phyloP scores from a whole-genome alignment of 2,329 filamentous ascomycete species.

The Helotiales sp. region DNA sequence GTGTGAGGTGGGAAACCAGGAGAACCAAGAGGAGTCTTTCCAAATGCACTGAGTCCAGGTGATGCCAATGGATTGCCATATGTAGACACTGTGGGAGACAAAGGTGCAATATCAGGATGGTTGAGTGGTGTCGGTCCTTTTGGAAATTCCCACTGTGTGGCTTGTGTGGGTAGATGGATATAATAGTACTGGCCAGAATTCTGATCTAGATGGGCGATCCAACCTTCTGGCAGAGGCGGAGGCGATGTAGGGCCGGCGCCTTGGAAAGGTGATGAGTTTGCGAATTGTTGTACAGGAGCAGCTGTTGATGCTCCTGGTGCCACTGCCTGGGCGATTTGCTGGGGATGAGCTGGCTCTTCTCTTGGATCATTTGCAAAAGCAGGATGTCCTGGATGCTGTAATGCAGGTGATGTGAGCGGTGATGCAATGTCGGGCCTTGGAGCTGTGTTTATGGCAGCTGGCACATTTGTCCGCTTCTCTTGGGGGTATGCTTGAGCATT shows the following conservation, averaged over 20 bases:
- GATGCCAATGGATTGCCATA: slow-evolving; percentile 74
- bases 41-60: slow-evolving; percentile 56
- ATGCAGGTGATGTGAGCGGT: slow-evolving; percentile 33
- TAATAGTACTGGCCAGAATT: slow-evolving; percentile 99
- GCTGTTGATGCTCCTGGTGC: slow-evolving; percentile 17
- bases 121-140: slow-evolving; percentile 91
- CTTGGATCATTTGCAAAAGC: slow-evolving; percentile 86
- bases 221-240: slow-evolving; percentile 91
- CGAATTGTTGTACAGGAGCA: slow-evolving; percentile 29
- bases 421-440: slow-evolving; percentile 39
- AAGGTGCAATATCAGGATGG: slow-evolving; percentile 69
- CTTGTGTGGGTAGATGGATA: slow-evolving; percentile 91
- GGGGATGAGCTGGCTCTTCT: slow-evolving; percentile 38
- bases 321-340: slow-evolving; percentile 23
- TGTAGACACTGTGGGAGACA: slow-evolving; percentile 75
- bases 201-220: slow-evolving; percentile 95
- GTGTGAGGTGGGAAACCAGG: slow-evolving; percentile 82
- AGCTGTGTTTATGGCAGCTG: slow-evolving; percentile 30
- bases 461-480: slow-evolving; percentile 60
- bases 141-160: slow-evolving; percentile 98
- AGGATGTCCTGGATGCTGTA: slow-evolving; percentile 70
- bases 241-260: slow-evolving; percentile 73
- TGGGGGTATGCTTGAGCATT: slow-evolving; percentile 64
- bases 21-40: slow-evolving; percentile 69
- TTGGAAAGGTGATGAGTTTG: slow-evolving; percentile 42